Base-by-base conservation (phyloP, 441 rosid species). In the Populus hybrid region DNA sequence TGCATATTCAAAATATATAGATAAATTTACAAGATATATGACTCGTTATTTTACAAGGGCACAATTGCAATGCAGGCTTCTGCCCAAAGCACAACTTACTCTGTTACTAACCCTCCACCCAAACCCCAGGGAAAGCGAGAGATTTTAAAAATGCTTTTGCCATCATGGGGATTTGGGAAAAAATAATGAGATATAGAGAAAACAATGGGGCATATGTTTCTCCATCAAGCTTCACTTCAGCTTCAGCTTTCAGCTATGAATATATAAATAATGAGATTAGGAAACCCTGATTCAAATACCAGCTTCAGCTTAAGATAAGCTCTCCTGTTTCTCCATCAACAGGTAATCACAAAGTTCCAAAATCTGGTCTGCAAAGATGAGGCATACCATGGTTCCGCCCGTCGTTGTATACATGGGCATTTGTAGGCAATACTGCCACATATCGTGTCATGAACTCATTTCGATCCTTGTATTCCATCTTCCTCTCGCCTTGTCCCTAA, bases 341-440 rank as follows among this genome's bases (percentile, higher is more conserved):
- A 97, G 80, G 85, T 88, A 89, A 83, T 97, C 98, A 80, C 98
- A 97, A 9, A 94, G 76, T 85, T 94, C 97, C 81, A 97, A 76
- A 57, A 97, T 91, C 90, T 94, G 98, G 91, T 97, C 99, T 7
- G 98, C 99, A n/a, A 9, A 94, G 89, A 3, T 97, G 99, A 38
- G 99, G 98, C 79, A 97, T 97, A 68, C 87, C 95, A 19, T 94
- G 99, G 87, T 97, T 88, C 71, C 98, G 90, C 69, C 88, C 75
- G 28, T 90, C 94, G 68, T 97, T 97, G 85, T 97, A 97, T 61
- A 66, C 14, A 79, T 97, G 99, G 67, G 99, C 98, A 74, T n/a
- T 97, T 97, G 75, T 8, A 83, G 7, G 89, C 70, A 50, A 97
- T 97, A n/a, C 89, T 91, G 98, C 89, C 91, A 92, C 9, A 97